phyloP scores from a whole-genome alignment of 202 grass and related monocot genomes.

The Zizania palustris region DNA sequence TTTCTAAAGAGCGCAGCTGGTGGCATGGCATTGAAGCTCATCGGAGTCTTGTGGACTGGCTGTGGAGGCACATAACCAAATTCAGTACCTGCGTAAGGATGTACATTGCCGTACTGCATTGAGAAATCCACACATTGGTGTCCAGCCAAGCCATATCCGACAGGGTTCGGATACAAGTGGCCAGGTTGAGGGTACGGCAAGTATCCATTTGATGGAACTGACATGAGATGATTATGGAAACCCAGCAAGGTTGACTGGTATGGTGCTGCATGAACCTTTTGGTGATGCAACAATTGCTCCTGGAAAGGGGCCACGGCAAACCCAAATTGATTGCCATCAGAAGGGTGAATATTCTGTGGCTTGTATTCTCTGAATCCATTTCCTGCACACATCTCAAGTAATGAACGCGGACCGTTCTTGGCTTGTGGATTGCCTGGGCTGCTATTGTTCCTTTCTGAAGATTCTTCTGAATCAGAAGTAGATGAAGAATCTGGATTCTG shows the following conservation, averaged over 20 bases:
- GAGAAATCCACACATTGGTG: slow-evolving; percentile 49
- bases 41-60: slow-evolving; percentile 40
- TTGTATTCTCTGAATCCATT: slow-evolving; percentile 52
- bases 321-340: slow-evolving; percentile 35
- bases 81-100: slow-evolving; percentile 51
- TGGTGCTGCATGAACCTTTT: slow-evolving; percentile 47
- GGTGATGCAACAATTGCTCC: slow-evolving; percentile 37
- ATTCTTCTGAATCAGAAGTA: slow-evolving; percentile 85
- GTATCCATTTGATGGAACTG: slow-evolving; percentile 58
- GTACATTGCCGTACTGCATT: slow-evolving; percentile 48
- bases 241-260: slow-evolving; percentile 54
- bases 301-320: slow-evolving; percentile 30
- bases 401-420: slow-evolving; percentile 47
- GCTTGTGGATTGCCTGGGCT: slow-evolving; percentile 40
- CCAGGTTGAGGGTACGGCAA: slow-evolving; percentile 56
- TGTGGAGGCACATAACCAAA: slow-evolving; percentile 53
- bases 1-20: slow-evolving; percentile 17
- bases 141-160: slow-evolving; percentile 53
- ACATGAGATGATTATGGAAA: slow-evolving; percentile 56
- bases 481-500: slow-evolving; percentile 74
- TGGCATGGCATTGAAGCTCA: slow-evolving; percentile 34
- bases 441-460: slow-evolving; percentile 59
- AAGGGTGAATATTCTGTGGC: slow-evolving; percentile 30
- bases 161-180: slow-evolving; percentile 55
- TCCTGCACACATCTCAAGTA: slow-evolving; percentile 46